Evolutionary conservation across 805 yeast genomes (phyloP).

Genomic region (Kuraishia floccosa): DNA sequence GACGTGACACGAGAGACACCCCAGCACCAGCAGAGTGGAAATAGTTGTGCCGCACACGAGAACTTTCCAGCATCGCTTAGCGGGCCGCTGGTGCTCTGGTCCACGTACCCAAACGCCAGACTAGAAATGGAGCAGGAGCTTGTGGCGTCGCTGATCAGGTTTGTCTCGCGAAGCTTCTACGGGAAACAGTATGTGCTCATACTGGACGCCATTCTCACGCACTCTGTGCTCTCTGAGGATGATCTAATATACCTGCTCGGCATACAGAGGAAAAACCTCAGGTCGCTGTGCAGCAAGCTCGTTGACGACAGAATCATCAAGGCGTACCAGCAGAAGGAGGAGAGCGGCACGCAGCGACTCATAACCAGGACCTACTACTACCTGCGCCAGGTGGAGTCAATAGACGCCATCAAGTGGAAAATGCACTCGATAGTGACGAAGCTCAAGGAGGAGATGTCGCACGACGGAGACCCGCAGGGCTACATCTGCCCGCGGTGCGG

Average conservation of each 20-base stretch:
- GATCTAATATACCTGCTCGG: slow-evolving; percentile 76
- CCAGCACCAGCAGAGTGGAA: not conserved
- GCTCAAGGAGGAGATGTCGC: slow-evolving; percentile 74
- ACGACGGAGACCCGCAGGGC: slow-evolving; percentile 86
- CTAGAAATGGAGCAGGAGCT: slow-evolving; percentile 2
- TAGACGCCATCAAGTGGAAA: slow-evolving; percentile 94
- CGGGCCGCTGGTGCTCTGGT: not conserved
- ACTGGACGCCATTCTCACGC: slow-evolving; percentile 78
- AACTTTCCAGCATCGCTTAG: not conserved
- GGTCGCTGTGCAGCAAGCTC: slow-evolving; percentile 69
- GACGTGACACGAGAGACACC: not conserved
- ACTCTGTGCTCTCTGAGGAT: slow-evolving; percentile 86
- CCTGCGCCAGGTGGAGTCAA: slow-evolving; percentile 85
- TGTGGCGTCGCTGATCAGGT: slow-evolving; percentile 43
- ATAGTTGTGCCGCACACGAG: not conserved
- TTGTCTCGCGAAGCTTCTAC: slow-evolving; percentile 82
- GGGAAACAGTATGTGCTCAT: slow-evolving; percentile 74
- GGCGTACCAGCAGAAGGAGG: slow-evolving; percentile 63
- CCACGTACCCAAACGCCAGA: not conserved
- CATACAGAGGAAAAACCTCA: slow-evolving; percentile 75
- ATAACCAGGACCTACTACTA: slow-evolving; percentile 73
- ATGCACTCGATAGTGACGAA: slow-evolving; percentile 75
- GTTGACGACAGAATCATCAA: slow-evolving; percentile 76
- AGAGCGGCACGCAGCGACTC: slow-evolving; percentile 51
- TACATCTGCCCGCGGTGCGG: slow-evolving; percentile 83